Conservation (phyloP, 306 rosid genomes). For the Amphicarpaea edgeworthii region DNA sequence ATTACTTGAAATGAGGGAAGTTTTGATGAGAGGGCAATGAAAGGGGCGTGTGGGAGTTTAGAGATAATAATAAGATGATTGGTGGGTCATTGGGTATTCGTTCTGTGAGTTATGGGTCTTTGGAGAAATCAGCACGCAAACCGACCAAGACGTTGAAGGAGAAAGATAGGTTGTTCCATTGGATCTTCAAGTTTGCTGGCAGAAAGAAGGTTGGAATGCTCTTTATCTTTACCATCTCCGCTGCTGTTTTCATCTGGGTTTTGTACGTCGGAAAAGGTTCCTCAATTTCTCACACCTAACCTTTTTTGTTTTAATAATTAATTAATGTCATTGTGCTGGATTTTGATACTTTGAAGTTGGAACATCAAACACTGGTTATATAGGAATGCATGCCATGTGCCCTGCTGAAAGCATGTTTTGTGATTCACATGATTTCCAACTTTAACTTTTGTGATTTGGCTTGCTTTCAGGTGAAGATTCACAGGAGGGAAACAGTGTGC, state of each 20-base stretch:
- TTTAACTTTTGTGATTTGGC: constrained; percentile 36
- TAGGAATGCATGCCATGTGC: not conserved
- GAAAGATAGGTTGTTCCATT: constrained; percentile 72
- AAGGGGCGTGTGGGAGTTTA: constrained; percentile 43
- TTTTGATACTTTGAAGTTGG: not conserved
- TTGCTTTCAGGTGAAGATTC: constrained; percentile 66
- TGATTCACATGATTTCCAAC: constrained; percentile 13
- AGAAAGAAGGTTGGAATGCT: constrained; percentile 88
- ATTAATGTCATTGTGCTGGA: not conserved
- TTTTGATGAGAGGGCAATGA: constrained; percentile 48
- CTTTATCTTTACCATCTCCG: constrained; percentile 77
- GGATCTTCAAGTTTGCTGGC: constrained; percentile 84
- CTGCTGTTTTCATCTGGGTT: constrained; percentile 79
- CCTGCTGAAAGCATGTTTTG: constrained; percentile 28
- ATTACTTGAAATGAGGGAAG: constrained; percentile 22
- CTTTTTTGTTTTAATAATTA: not conserved
- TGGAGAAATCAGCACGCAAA: constrained; percentile 72
- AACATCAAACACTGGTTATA: not conserved
- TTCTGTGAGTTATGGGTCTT: constrained; percentile 82
- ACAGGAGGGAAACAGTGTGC: constrained; percentile 44
- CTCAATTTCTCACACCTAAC: not conserved
- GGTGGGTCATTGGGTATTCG: constrained; percentile 79
- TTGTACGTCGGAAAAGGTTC: constrained; percentile 81
- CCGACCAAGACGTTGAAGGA: constrained; percentile 86
- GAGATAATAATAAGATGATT: constrained; percentile 51